Base-by-base conservation (phyloP, 2,329 filamentous ascomycete species). In the Juglanconis oblonga region DNA sequence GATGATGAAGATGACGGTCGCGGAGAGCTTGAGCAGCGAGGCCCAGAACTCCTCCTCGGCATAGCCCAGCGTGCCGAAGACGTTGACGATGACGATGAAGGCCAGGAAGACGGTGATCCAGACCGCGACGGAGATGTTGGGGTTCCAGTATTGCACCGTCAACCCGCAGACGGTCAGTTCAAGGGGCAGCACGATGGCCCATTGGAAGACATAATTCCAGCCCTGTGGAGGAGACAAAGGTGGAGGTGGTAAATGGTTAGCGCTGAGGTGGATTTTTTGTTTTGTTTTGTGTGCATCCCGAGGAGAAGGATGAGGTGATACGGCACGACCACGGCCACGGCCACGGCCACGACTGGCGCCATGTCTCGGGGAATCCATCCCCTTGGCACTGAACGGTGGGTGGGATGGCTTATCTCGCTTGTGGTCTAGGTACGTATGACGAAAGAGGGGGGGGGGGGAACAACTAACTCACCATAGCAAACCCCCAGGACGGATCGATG, bases 1-100 rank as follows among this genome's bases (percentile, higher is more conserved):
- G 62, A 89, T 78, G 74, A 90, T 87, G 73, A 88, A 89, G 51
- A 86, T 79, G 40, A 85, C 71, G 53, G 81, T 84, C 4, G 86
- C 84, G 0, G 71, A 68, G 11, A 87, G 76, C 67, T 88, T 88
- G 60, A 87, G 73, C 4, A 80, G 69, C 6, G 81, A 79, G 1
- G 86, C 78, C 68, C 81, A 76, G 66, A 87, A 88, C 66, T 88
- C 85, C 59, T 87, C 85, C 66, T 82, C 83, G 11, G 76, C 82
- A 59, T 84, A 84, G 8, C 81, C 81, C 2, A 80, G 71, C 1
- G 83, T 79, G 11, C 84, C 84, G 51, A 85, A 85, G 50, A 86
- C 64, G 67, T 85, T 84, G 69, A 86, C 76, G 4, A 79, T 66
- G 24, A 82, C 73, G 32, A 87, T 79, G 32, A 78, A 67, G 31